Conservation (phyloP, 2,329 filamentous ascomycete species). For the Tolypocladium inflatum region DNA sequence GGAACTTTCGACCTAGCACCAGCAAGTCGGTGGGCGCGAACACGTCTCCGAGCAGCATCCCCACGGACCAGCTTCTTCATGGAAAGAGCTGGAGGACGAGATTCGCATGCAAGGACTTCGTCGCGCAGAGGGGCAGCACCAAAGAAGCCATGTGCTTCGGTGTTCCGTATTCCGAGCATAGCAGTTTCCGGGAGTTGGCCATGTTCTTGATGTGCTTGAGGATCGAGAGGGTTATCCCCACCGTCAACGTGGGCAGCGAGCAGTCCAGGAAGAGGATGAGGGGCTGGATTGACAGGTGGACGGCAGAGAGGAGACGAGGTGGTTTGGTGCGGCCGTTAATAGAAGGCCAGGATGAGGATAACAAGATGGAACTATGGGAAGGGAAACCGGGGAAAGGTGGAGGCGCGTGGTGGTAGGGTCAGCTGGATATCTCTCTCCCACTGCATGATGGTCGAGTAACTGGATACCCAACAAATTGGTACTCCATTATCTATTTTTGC, state of each 20-base stretch:
- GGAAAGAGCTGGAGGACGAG: slow-evolving; percentile 63
- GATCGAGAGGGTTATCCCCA: slow-evolving; percentile 86
- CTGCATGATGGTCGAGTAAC: not conserved
- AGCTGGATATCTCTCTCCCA: not conserved
- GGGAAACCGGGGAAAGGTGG: slow-evolving; percentile 28
- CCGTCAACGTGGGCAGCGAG: slow-evolving; percentile 70
- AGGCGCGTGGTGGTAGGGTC: slow-evolving; percentile 27
- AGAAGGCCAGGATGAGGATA: slow-evolving; percentile 25
- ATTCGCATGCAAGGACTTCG: slow-evolving; percentile 63
- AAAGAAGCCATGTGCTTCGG: slow-evolving; percentile 79
- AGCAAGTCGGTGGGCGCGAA: slow-evolving; percentile 44
- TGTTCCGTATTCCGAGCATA: slow-evolving; percentile 93
- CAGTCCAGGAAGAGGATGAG: slow-evolving; percentile 50
- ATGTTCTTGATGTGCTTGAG: slow-evolving; percentile 84
- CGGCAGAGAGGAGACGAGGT: slow-evolving; percentile 45
- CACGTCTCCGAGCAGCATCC: slow-evolving; percentile 37
- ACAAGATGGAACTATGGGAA: slow-evolving; percentile 23
- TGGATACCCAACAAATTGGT: not conserved
- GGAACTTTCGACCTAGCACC: slow-evolving; percentile 73
- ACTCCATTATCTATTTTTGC: not conserved
- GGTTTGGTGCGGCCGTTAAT: slow-evolving; percentile 38
- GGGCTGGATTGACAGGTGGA: slow-evolving; percentile 55
- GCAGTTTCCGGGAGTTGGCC: slow-evolving; percentile 85
- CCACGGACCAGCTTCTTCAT: slow-evolving; percentile 43
- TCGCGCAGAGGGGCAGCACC: slow-evolving; percentile 75